These are phyloP conservation scores for Tuber calosporum DNA, from an alignment of 495 filamentous ascomycete genomes.

Conservation along the genomic window DNA sequence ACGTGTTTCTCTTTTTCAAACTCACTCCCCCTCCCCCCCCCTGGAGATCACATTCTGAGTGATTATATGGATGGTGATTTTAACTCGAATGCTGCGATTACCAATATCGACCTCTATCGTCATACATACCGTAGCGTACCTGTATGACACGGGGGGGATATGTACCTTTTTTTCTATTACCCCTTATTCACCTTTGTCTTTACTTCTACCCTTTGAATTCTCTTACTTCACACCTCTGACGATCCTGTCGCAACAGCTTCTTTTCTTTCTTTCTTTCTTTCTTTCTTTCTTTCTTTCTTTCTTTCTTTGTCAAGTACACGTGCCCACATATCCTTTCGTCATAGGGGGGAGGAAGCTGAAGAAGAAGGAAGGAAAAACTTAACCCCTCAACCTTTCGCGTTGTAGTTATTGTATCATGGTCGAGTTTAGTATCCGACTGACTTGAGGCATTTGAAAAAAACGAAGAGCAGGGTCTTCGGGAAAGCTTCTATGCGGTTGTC, in stretches of 20 bases:
- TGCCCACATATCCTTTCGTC: neutral
- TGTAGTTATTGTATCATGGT: neutral
- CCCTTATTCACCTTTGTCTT: neutral
- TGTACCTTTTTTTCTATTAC: neutral
- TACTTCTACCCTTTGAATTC: neutral
- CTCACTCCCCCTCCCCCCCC: too few relatives aligned
- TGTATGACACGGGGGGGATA: neutral
- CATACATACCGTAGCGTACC: neutral
- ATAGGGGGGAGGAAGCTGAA: neutral
- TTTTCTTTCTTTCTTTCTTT: neutral
- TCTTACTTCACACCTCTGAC: neutral
- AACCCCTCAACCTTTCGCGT: neutral
- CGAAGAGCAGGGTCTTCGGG: neutral
- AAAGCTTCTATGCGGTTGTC: conserved; percentile 2
- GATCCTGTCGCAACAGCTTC: neutral
- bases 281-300: too few relatives aligned
- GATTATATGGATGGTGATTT: too few relatives aligned
- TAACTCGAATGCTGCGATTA: neutral
- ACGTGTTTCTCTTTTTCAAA: neutral
- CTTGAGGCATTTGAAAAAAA: conserved; percentile 1
- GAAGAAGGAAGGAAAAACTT: neutral
- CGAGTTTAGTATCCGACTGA: conserved; percentile 1
- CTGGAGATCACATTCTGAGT: neutral
- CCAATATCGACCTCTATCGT: neutral
- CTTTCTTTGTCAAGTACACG: neutral